Evolutionary conservation across 345 rosid genomes (phyloP).

Genomic region (Populus pruinosa): DNA sequence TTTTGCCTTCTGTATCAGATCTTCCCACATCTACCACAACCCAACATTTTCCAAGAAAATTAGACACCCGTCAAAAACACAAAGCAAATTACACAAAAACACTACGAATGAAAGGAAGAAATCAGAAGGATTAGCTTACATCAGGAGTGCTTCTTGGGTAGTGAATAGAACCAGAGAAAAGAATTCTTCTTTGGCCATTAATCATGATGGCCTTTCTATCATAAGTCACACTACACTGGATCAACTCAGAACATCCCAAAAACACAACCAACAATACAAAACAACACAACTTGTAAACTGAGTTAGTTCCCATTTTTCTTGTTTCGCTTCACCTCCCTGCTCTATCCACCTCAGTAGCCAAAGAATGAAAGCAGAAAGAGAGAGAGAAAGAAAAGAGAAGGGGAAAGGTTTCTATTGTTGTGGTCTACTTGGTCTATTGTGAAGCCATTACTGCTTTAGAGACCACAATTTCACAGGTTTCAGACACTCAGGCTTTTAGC

Average conservation of each 20-base stretch:
- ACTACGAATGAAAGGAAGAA: not conserved
- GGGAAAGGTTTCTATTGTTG: not conserved
- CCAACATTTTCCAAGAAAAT: not conserved
- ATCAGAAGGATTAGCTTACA: constrained; percentile 26
- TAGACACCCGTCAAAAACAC: not conserved
- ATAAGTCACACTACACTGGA: constrained; percentile 65
- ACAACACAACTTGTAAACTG: constrained; percentile 35
- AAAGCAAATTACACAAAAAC: not conserved
- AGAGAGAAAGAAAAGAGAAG: not conserved
- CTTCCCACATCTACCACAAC: constrained; percentile 90
- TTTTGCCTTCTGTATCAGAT: constrained; percentile 94
- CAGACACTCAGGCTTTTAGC: not conserved
- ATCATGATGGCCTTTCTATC: constrained; percentile 82
- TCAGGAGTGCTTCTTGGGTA: constrained; percentile 94
- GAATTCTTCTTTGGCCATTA: constrained; percentile 83
- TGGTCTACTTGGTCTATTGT: not conserved
- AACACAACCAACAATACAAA: constrained; percentile 41
- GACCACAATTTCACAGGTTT: not conserved
- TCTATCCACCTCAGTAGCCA: not conserved
- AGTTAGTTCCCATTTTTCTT: constrained; percentile 44
- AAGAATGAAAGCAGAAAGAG: not conserved
- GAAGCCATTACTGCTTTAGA: not conserved
- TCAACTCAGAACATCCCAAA: constrained; percentile 41
- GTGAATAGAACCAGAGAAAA: constrained; percentile 92
- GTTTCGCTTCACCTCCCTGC: not conserved